Evolutionary conservation across 2,329 filamentous ascomycete species (phyloP), one percentile per base, ranked within the genome.

Genomic region (Pseudogymnoascus pannorum): DNA sequence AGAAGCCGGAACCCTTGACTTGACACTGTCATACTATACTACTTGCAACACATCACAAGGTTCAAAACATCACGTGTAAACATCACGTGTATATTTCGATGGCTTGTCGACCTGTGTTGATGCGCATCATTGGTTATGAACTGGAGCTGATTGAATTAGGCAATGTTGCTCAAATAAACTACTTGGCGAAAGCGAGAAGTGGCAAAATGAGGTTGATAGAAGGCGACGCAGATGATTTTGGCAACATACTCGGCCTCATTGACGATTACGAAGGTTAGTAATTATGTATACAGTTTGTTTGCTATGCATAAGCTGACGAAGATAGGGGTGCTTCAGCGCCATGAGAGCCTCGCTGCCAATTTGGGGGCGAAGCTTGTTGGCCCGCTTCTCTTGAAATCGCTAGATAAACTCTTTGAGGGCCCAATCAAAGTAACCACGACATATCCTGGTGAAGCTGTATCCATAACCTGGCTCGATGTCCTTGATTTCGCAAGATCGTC

Each of bases 271-370:
- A 92, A 76, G 80, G 82, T 82, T 71, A 48, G 68, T 67, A 35
- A n/a, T 26, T 16, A 40, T 26, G 9, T 12, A 14, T 60, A 31
- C 16, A 35, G 5, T 3, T 31, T 33, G 36, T 14, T 3, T 26
- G 20, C n/a, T n/a, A n/a, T 26, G 18, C 29, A 51, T 54, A 16
- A 36, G 44, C 24, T 24, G 16, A 67, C 64, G 64, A 63, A 67
- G 61, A 63, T 63, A 81, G 91, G 87, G 66, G 89, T 94, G 14
- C 78, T 96, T 59, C 89, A 90, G 69, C 85, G 90, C 61, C 89
- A 93, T 72, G 91, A 96, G 75, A 93, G 89, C 73, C 84, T 96
- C 68, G 92, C 91, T 54, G 87, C 88, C 62, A 93, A 91, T 69
- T 80, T 96, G 24, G 91, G 91, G 68, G 91, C 90, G 61, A 89